These are phyloP conservation scores for Crithidia expoeki DNA, from an alignment of 208 protist species.

Conservation along the genomic window DNA sequence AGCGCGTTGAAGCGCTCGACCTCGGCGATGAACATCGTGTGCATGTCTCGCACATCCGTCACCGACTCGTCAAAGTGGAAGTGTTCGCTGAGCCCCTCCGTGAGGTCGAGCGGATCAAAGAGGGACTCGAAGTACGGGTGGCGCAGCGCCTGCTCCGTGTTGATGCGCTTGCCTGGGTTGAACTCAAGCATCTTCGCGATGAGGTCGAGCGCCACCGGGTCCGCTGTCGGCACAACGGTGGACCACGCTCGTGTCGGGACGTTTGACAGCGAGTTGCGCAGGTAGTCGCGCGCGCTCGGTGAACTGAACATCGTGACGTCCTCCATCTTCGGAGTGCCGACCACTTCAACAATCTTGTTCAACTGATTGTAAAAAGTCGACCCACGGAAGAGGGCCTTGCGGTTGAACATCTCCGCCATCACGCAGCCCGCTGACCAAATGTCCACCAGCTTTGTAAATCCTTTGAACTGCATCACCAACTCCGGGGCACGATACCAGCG, in stretches of 20 bases:
- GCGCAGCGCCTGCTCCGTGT: constrained; percentile 80
- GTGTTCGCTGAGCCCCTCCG: constrained; percentile 68
- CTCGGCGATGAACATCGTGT: constrained; percentile 74
- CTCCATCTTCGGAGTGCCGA: constrained; percentile 90
- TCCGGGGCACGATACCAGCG: constrained; percentile 98
- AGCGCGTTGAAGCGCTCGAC: constrained; percentile 74
- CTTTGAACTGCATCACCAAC: constrained; percentile 96
- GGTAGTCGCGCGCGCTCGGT: constrained; percentile 82
- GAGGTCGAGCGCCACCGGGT: constrained; percentile 78
- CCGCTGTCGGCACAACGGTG: constrained; percentile 69
- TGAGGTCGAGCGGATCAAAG: constrained; percentile 81
- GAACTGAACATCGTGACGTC: constrained; percentile 91
- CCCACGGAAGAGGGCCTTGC: constrained; percentile 89
- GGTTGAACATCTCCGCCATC: constrained; percentile 92
- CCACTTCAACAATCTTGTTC: constrained; percentile 92
- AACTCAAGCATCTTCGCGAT: constrained; percentile 84
- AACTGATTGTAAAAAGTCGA: constrained; percentile 94
- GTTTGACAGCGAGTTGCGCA: constrained; percentile 76
- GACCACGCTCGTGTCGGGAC: constrained; percentile 55
- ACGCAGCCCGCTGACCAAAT: constrained; percentile 92
- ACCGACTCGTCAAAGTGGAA: constrained; percentile 87
- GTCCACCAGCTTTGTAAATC: constrained; percentile 92
- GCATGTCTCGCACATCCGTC: constrained; percentile 69
- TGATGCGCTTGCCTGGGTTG: constrained; percentile 85
- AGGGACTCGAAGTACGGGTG: constrained; percentile 90